Evolutionary conservation across 257 asterid genomes (phyloP).

Genomic region (Solanum clarkiae): DNA sequence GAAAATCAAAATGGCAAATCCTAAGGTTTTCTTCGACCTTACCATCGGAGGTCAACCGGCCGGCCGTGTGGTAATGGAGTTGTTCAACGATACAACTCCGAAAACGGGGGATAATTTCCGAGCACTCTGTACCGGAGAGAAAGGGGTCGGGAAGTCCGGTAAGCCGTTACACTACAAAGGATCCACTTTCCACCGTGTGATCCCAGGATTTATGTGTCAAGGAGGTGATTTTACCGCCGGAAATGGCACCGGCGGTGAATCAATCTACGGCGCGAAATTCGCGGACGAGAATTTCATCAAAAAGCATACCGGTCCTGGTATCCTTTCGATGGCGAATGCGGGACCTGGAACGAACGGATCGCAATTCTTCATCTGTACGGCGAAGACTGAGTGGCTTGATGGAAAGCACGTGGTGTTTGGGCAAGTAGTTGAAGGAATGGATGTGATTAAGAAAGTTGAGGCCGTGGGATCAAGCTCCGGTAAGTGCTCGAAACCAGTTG

Average conservation of each 20-base stretch:
- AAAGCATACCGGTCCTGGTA: conserved; percentile 60
- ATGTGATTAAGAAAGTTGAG: conserved; percentile 36
- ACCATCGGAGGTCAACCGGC: conserved; percentile 21
- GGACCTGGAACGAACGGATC: conserved; percentile 60
- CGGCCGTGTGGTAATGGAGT: conserved; percentile 44
- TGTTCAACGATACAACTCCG: conserved; percentile 45
- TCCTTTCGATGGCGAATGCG: conserved; percentile 65
- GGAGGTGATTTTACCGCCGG: conserved; percentile 76
- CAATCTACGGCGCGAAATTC: conserved; percentile 60
- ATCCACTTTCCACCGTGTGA: conserved; percentile 48
- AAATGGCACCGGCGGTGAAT: conserved; percentile 69
- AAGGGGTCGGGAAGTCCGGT: conserved; percentile 39
- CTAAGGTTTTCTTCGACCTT: conserved; percentile 54
- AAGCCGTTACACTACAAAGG: conserved; percentile 60
- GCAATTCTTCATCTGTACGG: conserved; percentile 58
- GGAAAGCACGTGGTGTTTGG: conserved; percentile 76
- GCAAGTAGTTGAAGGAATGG: conserved; percentile 41
- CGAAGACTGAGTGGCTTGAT: conserved; percentile 50
- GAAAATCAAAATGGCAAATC: conserved; percentile 28
- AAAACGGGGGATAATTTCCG: conserved; percentile 64
- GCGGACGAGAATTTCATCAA: conserved; percentile 47
- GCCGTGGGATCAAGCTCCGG: conserved; percentile 41
- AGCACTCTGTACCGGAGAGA: conserved; percentile 70
- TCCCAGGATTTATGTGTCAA: conserved; percentile 48
- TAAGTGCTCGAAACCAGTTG: conserved; percentile 28